A percentile compares a stretch with the other conserved stretches of the same genome.
Evolutionary conservation across 768 basidiomycete species (phyloP).

Genomic region (Lentinula raphanica): DNA sequence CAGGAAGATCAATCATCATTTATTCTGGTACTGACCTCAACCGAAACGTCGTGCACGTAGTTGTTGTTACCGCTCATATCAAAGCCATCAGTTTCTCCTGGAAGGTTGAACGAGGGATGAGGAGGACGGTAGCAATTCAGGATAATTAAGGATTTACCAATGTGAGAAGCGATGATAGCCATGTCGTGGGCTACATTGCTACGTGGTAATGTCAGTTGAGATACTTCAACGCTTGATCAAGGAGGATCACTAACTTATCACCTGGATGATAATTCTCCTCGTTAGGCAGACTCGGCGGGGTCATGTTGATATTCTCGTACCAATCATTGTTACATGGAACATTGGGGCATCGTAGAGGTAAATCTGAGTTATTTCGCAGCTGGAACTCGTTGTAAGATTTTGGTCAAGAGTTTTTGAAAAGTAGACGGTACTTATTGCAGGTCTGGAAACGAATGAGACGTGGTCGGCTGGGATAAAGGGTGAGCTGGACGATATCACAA

Average conservation of each 20-base stretch:
- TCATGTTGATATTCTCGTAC: conserved; percentile 1
- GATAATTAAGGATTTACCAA: conserved; percentile 6
- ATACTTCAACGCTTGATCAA: no score
- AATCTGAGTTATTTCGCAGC: conserved; percentile 16
- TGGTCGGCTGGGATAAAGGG: conserved; percentile 15
- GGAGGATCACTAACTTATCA: conserved; percentile 6
- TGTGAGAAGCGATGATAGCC: conserved; percentile 18
- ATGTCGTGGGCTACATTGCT: conserved; percentile 20
- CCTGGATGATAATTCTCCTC: not conserved
- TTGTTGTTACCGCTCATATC: conserved; percentile 23
- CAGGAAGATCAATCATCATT: no score
- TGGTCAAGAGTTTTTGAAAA: not conserved
- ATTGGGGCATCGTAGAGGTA: conserved; percentile 17
- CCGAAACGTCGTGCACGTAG: conserved; percentile 27
- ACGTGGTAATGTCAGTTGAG: not conserved
- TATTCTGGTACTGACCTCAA: conserved; percentile 23
- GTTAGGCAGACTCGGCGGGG: not conserved
- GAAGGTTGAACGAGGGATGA: not conserved
- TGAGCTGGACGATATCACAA: conserved; percentile 9
- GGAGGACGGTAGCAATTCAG: not conserved
- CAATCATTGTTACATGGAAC: conserved; percentile 23
- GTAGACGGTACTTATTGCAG: conserved; percentile 15
- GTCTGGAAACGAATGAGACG: conserved; percentile 21
- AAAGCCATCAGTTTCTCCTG: conserved; percentile 19
- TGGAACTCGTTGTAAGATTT: not conserved